These are phyloP conservation scores for Pyricularia grisea DNA, from an alignment of 2,329 filamentous ascomycete species.

Conservation along the genomic window DNA sequence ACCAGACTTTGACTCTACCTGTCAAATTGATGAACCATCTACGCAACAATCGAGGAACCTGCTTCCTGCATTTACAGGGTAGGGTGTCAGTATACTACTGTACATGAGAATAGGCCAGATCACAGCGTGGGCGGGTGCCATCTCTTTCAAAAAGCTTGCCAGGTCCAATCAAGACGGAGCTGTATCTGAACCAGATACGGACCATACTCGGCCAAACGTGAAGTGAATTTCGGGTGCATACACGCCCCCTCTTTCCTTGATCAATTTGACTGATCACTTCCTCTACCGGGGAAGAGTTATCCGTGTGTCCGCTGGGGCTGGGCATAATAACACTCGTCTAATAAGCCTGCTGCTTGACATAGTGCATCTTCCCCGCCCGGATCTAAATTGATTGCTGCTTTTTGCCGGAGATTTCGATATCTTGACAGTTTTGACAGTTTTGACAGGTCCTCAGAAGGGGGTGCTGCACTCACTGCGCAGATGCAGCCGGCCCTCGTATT, in stretches of 20 bases:
- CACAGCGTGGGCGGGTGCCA: neutral
- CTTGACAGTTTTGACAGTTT: neutral
- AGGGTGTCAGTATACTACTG: neutral
- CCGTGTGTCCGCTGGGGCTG: neutral
- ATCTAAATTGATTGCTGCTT: neutral
- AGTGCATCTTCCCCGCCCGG: neutral
- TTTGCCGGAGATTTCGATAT: neutral
- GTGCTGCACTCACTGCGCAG: neutral
- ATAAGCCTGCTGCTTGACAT: neutral
- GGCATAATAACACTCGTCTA: neutral
- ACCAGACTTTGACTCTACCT: neutral
- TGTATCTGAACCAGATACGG: neutral
- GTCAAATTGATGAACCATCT: neutral
- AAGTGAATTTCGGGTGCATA: neutral
- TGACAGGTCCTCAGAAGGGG: neutral
- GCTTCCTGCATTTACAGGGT: neutral
- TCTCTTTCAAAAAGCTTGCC: neutral
- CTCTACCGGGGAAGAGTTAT: neutral
- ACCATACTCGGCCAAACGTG: neutral
- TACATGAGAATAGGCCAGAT: neutral
- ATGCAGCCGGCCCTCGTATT: neutral
- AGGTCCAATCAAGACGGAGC: neutral
- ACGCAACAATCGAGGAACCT: neutral
- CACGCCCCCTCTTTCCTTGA: neutral
- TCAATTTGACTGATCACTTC: neutral